Percentiles rank a stretch among this genome's conserved stretches.
Conservation (phyloP, 2,329 filamentous ascomycete species). For the Arthrobotrys iridis region DNA sequence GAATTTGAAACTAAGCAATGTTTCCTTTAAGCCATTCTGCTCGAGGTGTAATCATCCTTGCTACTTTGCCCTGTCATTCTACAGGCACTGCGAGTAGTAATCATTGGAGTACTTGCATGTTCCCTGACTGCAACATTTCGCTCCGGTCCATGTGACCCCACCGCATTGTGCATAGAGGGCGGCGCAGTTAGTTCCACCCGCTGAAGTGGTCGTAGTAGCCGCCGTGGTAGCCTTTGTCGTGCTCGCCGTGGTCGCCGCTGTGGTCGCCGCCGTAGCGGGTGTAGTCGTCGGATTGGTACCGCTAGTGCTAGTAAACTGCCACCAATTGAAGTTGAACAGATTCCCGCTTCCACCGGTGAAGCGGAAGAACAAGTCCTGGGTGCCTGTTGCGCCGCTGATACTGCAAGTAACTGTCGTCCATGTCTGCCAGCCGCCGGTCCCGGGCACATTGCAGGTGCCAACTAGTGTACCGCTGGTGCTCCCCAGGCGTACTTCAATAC, state of each 20-base stretch:
- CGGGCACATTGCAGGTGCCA: conserved; percentile 58
- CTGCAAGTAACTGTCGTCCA: conserved; percentile 56
- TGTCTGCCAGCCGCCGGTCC: conserved; percentile 59
- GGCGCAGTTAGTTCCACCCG: background rate
- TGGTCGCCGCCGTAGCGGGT: background rate
- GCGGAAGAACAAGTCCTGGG: conserved; percentile 56
- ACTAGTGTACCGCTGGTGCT: conserved; percentile 57
- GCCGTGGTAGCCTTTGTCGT: background rate
- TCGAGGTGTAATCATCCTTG: no score
- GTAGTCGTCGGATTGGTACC: background rate
- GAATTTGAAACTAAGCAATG: no score
- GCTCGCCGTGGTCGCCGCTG: background rate
- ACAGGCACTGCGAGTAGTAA: conserved; percentile 32
- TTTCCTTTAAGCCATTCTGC: no score
- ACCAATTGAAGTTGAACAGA: conserved; percentile 59
- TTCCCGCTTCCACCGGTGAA: conserved; percentile 55
- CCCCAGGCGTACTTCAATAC: conserved; percentile 59
- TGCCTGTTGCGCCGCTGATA: conserved; percentile 55
- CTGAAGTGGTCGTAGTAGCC: conserved; percentile 10
- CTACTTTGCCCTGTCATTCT: no score
- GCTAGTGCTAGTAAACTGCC: conserved; percentile 60
- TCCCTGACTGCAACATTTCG: conserved; percentile 15
- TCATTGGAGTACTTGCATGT: conserved; percentile 27
- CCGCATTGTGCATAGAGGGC: conserved; percentile 23
- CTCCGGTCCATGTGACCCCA: conserved; percentile 1